Evolutionary conservation across 2,329 filamentous ascomycete species (phyloP).

Genomic region (Thermothelomyces thermophilus): DNA sequence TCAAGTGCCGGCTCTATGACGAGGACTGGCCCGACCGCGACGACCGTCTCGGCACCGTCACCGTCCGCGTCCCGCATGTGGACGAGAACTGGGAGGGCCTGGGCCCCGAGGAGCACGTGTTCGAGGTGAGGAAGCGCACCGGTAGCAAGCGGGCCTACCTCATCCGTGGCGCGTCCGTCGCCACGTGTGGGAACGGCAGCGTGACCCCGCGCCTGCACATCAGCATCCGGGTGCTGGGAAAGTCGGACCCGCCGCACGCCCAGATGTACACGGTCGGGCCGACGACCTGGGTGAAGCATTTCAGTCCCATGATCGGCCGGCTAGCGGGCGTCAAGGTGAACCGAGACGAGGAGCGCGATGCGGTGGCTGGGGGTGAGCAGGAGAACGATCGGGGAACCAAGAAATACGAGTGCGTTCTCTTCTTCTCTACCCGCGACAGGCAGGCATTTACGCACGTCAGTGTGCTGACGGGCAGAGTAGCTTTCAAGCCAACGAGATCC

Average conservation of each 20-base stretch:
- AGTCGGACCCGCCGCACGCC: slow-evolving; percentile 61
- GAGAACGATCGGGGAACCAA: slow-evolving; percentile 49
- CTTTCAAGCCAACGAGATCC: slow-evolving; percentile 90
- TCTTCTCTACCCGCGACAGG: neutral
- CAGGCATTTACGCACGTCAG: neutral
- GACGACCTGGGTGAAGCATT: slow-evolving; percentile 71
- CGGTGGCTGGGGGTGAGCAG: slow-evolving; percentile 25
- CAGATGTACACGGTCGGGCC: slow-evolving; percentile 76
- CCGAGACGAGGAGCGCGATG: slow-evolving; percentile 48
- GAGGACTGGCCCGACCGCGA: slow-evolving; percentile 83
- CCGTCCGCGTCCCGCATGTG: slow-evolving; percentile 56
- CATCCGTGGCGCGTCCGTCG: slow-evolving; percentile 59
- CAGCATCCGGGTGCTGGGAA: slow-evolving; percentile 71
- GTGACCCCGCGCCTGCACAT: slow-evolving; percentile 66
- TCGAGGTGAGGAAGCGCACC: slow-evolving; percentile 72
- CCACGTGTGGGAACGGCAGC: slow-evolving; percentile 54
- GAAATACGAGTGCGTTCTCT: slow-evolving; percentile 64
- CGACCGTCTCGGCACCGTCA: slow-evolving; percentile 81
- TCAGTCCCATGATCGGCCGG: slow-evolving; percentile 80
- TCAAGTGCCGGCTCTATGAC: slow-evolving; percentile 85
- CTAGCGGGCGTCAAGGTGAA: slow-evolving; percentile 66
- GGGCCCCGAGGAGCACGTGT: slow-evolving; percentile 50
- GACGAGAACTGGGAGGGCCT: slow-evolving; percentile 63
- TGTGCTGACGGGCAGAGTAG: slow-evolving; percentile 37
- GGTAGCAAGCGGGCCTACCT: slow-evolving; percentile 84